Base-by-base conservation (phyloP, 2,329 filamentous ascomycete species). In the Dactylellina haptotyla region DNA sequence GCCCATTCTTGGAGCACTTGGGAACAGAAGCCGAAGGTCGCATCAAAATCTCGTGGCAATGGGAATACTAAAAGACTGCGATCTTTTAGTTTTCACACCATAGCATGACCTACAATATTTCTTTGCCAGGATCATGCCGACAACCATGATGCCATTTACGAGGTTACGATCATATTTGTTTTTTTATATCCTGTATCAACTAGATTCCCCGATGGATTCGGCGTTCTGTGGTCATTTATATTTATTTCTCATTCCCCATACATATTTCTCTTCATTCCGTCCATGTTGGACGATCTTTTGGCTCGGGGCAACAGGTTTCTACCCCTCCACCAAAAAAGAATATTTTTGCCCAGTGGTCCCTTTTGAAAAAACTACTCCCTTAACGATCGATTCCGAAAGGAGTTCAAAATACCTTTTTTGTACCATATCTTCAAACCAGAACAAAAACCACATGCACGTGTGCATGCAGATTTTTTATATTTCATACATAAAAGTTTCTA, bases 141-240 rank as follows among this genome's bases (percentile, higher is more conserved):
- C 46, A 62, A 57, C 30, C 46, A 54, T 56, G 48, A 63, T 56
- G 56, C 56, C 69, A 61, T 66, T 71, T 73, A 73, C 56, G 69
- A 73, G 28, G 5, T 66, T 59, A 73, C 46, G 69, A 56, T 30
- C 37, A 32, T 37, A 26, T 64, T 12, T 53, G 23, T 58, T 43
- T 58, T 62, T 57, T 14, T 59, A 18, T 64, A 34, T 50, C 39
- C 43, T 61, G 41, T 57, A 25, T 30, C 25, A 56, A 71, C 46
- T 65, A 54, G 61, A 66, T 66, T 66, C 56, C 54, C 61, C 69
- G 56, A 73, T 73, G 69, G 69, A 73, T 57, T 73, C 67, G 69
- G 69, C 66, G 66, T 71, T 71, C 34, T 63, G 56, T 62, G 69
- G 34, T 34, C 30, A 23, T 63, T 37, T 32, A 61, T 65, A 45